A percentile compares a stretch with the other conserved stretches of the same genome.
These are phyloP conservation scores for Solanum corneliomulleri DNA, from an alignment of 257 asterid species.

Conservation along the genomic window DNA sequence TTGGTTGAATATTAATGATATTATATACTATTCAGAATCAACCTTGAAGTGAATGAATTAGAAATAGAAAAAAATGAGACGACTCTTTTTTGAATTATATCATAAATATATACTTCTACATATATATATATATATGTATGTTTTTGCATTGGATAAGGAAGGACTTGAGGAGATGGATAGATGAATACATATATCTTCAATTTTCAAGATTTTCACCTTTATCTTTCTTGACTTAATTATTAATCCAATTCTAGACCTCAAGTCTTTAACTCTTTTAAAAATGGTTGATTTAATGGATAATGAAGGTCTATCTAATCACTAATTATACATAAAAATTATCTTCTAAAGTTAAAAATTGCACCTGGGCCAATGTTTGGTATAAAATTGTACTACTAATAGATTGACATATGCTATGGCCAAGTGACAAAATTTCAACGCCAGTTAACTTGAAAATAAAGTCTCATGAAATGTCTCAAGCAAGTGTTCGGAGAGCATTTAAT, in stretches of 20 bases:
- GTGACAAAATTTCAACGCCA: not conserved
- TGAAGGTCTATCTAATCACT: not conserved
- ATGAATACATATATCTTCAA: not conserved
- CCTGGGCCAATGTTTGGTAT: not conserved
- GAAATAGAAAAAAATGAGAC: not conserved
- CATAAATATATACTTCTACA: not conserved
- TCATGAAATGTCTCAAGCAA: not conserved
- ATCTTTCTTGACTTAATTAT: not conserved
- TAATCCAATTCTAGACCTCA: not conserved
- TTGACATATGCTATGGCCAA: not conserved
- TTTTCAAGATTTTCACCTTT: not conserved
- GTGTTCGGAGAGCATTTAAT: not conserved
- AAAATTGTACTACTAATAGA: not conserved
- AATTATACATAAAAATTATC: not conserved
- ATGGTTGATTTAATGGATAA: not conserved
- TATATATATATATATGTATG: not conserved
- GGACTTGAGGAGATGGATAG: not conserved
- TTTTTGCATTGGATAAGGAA: not conserved
- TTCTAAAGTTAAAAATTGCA: not conserved
- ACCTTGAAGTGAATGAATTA: not conserved
- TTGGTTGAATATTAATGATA: not conserved
- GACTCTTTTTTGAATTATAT: not conserved
- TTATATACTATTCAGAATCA: not conserved
- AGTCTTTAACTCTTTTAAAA: not conserved
- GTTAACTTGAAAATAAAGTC: not conserved